Evolutionary conservation across 1,139 yeast species (phyloP).

Genomic region (Nakaseomyces bracarensis): DNA sequence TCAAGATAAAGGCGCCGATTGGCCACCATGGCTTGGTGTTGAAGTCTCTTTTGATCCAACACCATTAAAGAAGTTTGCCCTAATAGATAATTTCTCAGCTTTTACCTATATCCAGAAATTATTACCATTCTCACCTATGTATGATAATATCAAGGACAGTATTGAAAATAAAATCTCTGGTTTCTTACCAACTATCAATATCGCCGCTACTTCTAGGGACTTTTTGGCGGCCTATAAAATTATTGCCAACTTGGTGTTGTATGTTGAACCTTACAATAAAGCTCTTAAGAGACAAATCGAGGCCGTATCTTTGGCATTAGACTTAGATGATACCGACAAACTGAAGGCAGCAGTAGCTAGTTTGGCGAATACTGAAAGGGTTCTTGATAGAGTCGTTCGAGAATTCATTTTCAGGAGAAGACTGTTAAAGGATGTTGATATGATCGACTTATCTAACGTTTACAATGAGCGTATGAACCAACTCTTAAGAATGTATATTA

Average conservation of each 20-base stretch:
- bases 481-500: conserved; percentile 26
- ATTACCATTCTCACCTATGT: conserved; percentile 25
- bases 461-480: conserved; percentile 28
- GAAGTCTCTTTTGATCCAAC: conserved; percentile 72
- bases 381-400: conserved; percentile 39
- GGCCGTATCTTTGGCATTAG: conserved; percentile 61
- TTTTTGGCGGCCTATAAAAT: conserved; percentile 61
- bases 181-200: conserved; percentile 60
- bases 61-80: conserved; percentile 46
- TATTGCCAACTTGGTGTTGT: conserved; percentile 56
- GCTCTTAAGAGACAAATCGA: conserved; percentile 53
- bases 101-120: conserved; percentile 48
- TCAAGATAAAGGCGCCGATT: conserved; percentile 32
- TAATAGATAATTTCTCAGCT: conserved; percentile 56
- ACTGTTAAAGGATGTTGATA: conserved; percentile 32
- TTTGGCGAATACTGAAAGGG: conserved; percentile 50
- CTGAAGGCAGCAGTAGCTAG: conserved; percentile 45
- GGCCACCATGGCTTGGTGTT: conserved; percentile 84
- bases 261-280: conserved; percentile 54
- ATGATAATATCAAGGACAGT: conserved; percentile 28
- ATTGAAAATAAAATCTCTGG: conserved; percentile 42
- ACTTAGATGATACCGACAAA: conserved; percentile 51
- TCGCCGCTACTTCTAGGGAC: conserved; percentile 66
- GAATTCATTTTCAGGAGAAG: conserved; percentile 30
- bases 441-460: conserved; percentile 30